Base-by-base conservation (phyloP, 306 rosid genomes). In the Ziziphus jujuba region DNA sequence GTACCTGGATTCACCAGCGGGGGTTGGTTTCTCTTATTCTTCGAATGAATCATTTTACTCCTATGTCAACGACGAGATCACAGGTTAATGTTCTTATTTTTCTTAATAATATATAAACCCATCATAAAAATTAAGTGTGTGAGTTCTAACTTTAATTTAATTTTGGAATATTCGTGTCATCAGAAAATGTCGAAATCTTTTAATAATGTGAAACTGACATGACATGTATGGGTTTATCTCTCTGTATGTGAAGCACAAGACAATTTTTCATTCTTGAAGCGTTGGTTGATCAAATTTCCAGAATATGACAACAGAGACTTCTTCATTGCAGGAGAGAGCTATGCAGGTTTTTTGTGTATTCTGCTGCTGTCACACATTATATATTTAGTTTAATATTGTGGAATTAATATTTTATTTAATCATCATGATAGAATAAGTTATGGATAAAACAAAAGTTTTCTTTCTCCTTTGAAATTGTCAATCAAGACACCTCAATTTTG, bases 1-100 rank as follows among this genome's bases (percentile, higher is more conserved):
- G 67, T 79, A 83, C 54, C 56, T 82, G 13, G 87, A 83, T 3
- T 79, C 87, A 21, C 87, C 82, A 5, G 82, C 78, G 1, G 80
- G 87, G 23, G 84, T 76, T 40, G 84, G 87, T 11, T 82, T 82
- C 65, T 82, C 87, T 44, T 75, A 69, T 38, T 76, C 87, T 31
- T 16, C 67, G 12, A 61, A 78, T 14, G 0, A 20, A 15, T 64
- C 82, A 12, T 83, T 76, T 58, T 83, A 72, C 65, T 19, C 9
- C 50, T 36, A 69, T 4, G 58, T 79, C 6, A 67, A 69, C 17
- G 87, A 83, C 25, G 61, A 60, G 35, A 59, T 76, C 19, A 76
- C 87, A 75, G 79, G 87, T 75, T 57, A n/a, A n/a, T n/a, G n/a
- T 28, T n/a, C 33, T 28, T 28, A 28, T 11, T 38, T 7, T 2